Percentiles rank a stretch among this genome's conserved stretches.
These are phyloP conservation scores for Podila epicladia DNA, from an alignment of 192 early-diverging fungal genomes.

Conservation along the genomic window DNA sequence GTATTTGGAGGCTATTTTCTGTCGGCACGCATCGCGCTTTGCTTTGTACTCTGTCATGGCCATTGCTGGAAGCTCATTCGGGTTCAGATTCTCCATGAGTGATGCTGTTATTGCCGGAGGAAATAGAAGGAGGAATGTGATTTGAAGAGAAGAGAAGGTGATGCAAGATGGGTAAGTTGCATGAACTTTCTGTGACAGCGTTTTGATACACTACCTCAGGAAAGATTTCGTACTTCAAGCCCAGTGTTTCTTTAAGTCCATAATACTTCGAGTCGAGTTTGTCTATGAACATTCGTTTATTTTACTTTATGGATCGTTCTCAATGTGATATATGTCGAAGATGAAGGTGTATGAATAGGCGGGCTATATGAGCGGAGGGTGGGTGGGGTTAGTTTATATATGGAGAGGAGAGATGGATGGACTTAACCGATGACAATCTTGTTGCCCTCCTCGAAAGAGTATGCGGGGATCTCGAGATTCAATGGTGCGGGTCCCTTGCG, in stretches of 20 bases:
- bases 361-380: no score
- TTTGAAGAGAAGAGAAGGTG: neutral
- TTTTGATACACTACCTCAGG: no score
- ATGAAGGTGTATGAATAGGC: no score
- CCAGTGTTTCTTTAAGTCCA: no score
- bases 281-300: neutral
- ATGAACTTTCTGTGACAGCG: no score
- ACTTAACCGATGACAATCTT: slow-evolving; percentile 92
- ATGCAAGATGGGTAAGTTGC: no score
- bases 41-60: slow-evolving; percentile 63
- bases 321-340: no score
- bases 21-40: slow-evolving; percentile 62
- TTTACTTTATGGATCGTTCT: neutral
- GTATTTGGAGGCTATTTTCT: slow-evolving; percentile 77
- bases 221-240: no score
- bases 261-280: neutral
- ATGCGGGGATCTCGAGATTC: slow-evolving; percentile 95
- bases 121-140: neutral
- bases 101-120: neutral
- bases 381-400: no score
- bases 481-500: slow-evolving; percentile 98
- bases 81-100: neutral
- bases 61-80: slow-evolving; percentile 48
- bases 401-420: neutral
- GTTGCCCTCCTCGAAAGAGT: slow-evolving; percentile 70